Evolutionary conservation across 352 stramenopile genomes (phyloP).

Genomic region (Globisporangium nagaii): DNA sequence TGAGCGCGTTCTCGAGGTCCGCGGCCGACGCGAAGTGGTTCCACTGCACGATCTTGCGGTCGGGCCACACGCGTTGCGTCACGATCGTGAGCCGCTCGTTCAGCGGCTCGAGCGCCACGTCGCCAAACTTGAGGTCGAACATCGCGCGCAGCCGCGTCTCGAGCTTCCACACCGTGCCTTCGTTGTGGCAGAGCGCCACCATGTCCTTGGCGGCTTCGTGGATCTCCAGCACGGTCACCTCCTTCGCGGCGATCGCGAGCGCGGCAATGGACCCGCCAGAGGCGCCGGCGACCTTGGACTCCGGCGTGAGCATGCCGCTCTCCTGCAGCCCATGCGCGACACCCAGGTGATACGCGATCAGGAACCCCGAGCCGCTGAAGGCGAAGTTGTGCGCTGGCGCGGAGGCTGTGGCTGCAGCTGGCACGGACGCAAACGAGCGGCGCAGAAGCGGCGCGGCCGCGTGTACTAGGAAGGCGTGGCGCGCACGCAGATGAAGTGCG

Average conservation of each 20-base stretch:
- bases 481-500: background rate
- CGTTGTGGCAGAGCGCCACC: conserved; percentile 35
- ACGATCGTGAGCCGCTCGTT: conserved; percentile 54
- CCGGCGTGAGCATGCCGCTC: conserved; percentile 33
- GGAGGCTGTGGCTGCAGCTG: no score
- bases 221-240: conserved; percentile 42
- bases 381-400: conserved; percentile 42
- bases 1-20: conserved; percentile 56
- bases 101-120: conserved; percentile 33
- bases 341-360: conserved; percentile 77
- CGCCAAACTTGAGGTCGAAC: conserved; percentile 48
- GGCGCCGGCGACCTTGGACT: conserved; percentile 61
- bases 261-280: conserved; percentile 69
- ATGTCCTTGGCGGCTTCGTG: conserved; percentile 55
- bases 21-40: conserved; percentile 52
- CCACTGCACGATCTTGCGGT: conserved; percentile 36
- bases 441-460: no score
- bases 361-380: conserved; percentile 77
- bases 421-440: background rate
- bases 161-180: conserved; percentile 64
- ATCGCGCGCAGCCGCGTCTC: conserved; percentile 50
- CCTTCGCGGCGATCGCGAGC: conserved; percentile 47
- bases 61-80: conserved; percentile 69
- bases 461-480: background rate
- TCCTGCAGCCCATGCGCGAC: conserved; percentile 53